A percentile compares a stretch with the other conserved stretches of the same genome.
Conservation (phyloP, 352 stramenopile species). For the Aphanomyces invadans region DNA sequence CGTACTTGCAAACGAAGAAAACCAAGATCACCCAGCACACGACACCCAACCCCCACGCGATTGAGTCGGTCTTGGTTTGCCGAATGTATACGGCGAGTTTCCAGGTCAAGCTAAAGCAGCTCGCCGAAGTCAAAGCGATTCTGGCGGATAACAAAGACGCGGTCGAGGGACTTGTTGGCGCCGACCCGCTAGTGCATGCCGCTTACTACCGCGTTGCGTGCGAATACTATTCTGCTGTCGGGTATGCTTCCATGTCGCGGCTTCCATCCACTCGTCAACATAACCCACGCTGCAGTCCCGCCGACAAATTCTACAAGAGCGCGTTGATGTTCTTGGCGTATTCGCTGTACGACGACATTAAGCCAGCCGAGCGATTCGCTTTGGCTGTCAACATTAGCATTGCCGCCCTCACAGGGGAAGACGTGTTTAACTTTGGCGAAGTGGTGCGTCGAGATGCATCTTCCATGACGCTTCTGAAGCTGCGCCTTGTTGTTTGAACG, state of each 20-base stretch:
- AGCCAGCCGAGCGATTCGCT: slow-evolving; percentile 63
- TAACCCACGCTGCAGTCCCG: slow-evolving; percentile 50
- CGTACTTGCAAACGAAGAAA: slow-evolving; percentile 51
- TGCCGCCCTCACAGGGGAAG: slow-evolving; percentile 93
- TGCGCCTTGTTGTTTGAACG: slow-evolving; percentile 10
- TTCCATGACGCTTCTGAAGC: no score
- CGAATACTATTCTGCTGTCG: slow-evolving; percentile 86
- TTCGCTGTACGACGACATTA: slow-evolving; percentile 88
- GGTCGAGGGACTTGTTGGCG: slow-evolving; percentile 72
- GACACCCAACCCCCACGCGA: slow-evolving; percentile 19
- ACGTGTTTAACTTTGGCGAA: slow-evolving; percentile 98
- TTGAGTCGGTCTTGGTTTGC: slow-evolving; percentile 51
- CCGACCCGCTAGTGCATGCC: slow-evolving; percentile 88
- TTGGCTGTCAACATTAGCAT: slow-evolving; percentile 93
- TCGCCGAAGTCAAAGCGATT: slow-evolving; percentile 49
- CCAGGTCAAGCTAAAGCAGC: slow-evolving; percentile 43
- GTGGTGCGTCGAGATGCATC: slow-evolving; percentile 58
- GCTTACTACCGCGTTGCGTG: slow-evolving; percentile 89
- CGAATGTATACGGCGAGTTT: slow-evolving; percentile 70
- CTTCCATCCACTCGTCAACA: no score
- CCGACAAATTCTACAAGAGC: slow-evolving; percentile 95
- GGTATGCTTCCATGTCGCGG: background rate
- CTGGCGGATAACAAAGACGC: slow-evolving; percentile 66
- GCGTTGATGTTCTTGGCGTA: slow-evolving; percentile 95
- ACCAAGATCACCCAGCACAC: slow-evolving; percentile 11